Percentiles rank a stretch among this genome's conserved stretches.
These are phyloP conservation scores for Candida xiaguanensis DNA, from an alignment of 805 yeast genomes.

Conservation along the genomic window DNA sequence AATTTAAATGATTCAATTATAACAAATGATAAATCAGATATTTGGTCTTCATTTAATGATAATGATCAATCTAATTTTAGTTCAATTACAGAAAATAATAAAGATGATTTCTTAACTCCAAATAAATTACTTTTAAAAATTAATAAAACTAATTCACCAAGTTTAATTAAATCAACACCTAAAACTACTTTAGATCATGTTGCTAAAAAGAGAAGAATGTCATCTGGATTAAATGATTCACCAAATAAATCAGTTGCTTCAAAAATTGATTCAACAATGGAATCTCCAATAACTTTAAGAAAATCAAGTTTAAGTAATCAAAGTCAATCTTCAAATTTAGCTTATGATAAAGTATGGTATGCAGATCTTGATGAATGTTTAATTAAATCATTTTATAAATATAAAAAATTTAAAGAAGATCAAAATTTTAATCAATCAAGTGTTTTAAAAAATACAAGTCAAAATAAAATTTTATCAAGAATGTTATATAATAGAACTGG, in stretches of 20 bases:
- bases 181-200: slow-evolving; percentile 1
- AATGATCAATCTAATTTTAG: slow-evolving; percentile 16
- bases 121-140: slow-evolving; percentile 17
- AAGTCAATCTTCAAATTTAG: slow-evolving; percentile 1
- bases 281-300: slow-evolving; percentile 20
- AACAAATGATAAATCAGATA: slow-evolving; percentile 14
- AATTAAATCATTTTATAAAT: slow-evolving; percentile 32
- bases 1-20: background rate
- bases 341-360: slow-evolving; percentile 31
- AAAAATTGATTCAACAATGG: slow-evolving; percentile 27
- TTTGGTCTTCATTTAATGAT: slow-evolving; percentile 27
- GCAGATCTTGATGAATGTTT: slow-evolving; percentile 32
- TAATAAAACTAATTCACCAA: background rate
- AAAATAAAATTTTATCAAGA: slow-evolving; percentile 37
- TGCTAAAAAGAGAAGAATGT: slow-evolving; percentile 13
- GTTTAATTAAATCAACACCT: slow-evolving; percentile 2
- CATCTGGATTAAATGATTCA: slow-evolving; percentile 18
- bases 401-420: slow-evolving; percentile 26
- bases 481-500: slow-evolving; percentile 38
- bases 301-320: slow-evolving; percentile 6
- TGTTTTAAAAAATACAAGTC: slow-evolving; percentile 30
- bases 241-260: slow-evolving; percentile 37
- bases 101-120: slow-evolving; percentile 29
- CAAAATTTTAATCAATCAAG: slow-evolving; percentile 18
- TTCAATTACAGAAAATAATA: slow-evolving; percentile 17